Conservation (phyloP, 176 grass and related monocot species). For the Zoysia pacifica region DNA sequence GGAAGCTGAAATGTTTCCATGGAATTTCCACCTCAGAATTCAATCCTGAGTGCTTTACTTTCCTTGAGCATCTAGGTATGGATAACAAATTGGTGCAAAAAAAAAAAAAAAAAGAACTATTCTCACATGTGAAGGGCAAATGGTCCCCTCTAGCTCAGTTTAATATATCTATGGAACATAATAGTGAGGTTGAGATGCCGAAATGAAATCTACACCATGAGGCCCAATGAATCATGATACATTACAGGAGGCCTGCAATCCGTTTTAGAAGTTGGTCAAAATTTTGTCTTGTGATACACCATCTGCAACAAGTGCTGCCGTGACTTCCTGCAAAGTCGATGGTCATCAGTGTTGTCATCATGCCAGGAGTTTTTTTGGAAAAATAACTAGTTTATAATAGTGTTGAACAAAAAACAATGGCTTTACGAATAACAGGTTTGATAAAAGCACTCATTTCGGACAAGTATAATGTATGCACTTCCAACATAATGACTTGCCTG, state of each 20-base stretch:
- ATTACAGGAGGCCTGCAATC: background rate
- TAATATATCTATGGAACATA: background rate
- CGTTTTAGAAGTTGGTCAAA: conserved; percentile 63
- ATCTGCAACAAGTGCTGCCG: conserved; percentile 52
- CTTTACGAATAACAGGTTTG: background rate
- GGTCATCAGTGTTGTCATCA: background rate
- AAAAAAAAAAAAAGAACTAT: background rate
- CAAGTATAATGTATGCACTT: background rate
- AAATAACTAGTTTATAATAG: background rate
- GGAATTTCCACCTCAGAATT: too few species aligned
- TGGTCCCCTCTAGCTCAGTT: background rate
- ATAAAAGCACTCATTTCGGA: background rate
- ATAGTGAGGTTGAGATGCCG: background rate
- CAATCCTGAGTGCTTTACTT: too few species aligned
- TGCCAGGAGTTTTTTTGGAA: background rate
- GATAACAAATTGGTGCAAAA: too few species aligned
- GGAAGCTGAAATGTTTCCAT: too few species aligned
- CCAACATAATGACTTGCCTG: background rate
- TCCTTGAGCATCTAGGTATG: too few species aligned
- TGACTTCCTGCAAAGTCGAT: conserved; percentile 56
- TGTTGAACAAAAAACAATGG: background rate
- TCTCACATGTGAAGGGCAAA: too few species aligned
- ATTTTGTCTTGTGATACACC: conserved; percentile 77
- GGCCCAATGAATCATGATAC: conserved; percentile 2
- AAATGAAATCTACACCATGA: conserved; percentile 24